Evolutionary conservation across 2,329 filamentous ascomycete genomes (phyloP).

Genomic region (Apiospora koreana): DNA sequence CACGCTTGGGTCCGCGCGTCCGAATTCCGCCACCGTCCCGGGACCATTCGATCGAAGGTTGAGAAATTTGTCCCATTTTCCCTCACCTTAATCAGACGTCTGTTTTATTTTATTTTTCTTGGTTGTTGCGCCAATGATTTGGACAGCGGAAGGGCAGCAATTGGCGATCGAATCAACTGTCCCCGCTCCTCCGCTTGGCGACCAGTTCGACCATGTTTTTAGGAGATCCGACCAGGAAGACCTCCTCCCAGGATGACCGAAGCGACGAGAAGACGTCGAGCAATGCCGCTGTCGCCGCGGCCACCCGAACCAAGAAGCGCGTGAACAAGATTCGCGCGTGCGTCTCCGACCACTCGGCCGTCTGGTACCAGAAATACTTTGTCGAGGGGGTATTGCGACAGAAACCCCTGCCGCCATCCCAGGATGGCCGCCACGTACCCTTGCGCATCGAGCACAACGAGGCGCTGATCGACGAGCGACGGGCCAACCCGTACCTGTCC

Average conservation of each 20-base stretch:
- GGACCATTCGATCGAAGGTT: neutral
- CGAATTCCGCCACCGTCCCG: neutral
- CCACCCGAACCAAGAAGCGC: neutral
- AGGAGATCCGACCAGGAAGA: neutral
- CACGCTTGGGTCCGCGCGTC: slow-evolving; percentile 3
- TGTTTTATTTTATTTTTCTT: too few relatives aligned
- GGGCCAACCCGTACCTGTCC: slow-evolving; percentile 50
- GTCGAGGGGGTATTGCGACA: slow-evolving; percentile 59
- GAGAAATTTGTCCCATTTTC: neutral
- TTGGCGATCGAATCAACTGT: neutral
- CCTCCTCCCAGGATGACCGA: slow-evolving; percentile 2
- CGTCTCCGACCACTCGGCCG: slow-evolving; percentile 3
- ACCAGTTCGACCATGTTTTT: neutral
- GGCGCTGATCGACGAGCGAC: slow-evolving; percentile 50
- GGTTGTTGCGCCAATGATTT: slow-evolving; percentile 4
- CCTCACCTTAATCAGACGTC: neutral
- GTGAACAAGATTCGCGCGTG: neutral
- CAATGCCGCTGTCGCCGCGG: neutral
- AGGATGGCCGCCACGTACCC: slow-evolving; percentile 63
- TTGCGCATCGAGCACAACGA: slow-evolving; percentile 39
- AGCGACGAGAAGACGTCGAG: neutral
- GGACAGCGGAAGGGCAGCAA: slow-evolving; percentile 1
- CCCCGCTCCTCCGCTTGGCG: slow-evolving; percentile 1
- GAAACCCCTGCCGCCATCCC: slow-evolving; percentile 68
- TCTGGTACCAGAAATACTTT: slow-evolving; percentile 40